Conservation (phyloP, 495 filamentous ascomycete species). For the Rhypophila decipiens region DNA sequence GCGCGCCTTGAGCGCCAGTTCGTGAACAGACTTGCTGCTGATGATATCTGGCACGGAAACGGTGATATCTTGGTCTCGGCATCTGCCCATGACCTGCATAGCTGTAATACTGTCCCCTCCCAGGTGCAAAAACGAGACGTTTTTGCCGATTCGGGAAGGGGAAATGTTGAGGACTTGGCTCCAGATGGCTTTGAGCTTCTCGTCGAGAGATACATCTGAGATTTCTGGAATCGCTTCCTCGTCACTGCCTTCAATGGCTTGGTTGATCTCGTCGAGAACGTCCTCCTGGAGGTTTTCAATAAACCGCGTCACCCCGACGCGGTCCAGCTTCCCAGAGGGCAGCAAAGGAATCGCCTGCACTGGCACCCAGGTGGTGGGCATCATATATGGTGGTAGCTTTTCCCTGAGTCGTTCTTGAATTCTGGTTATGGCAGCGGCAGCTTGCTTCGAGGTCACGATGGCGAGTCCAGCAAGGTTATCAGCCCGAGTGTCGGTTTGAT, state of each 20-base stretch:
- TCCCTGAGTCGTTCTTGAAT: slow-evolving; percentile 19
- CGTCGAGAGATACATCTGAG: not conserved
- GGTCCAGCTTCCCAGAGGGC: slow-evolving; percentile 51
- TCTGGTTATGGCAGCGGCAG: slow-evolving; percentile 10
- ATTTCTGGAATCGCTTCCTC: not conserved
- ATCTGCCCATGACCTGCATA: slow-evolving; percentile 24
- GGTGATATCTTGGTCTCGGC: slow-evolving; percentile 8
- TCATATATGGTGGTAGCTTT: slow-evolving; percentile 44
- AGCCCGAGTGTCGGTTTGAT: not conserved
- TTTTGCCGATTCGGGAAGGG: slow-evolving; percentile 24
- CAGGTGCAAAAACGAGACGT: slow-evolving; percentile 26
- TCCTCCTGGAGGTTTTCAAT: slow-evolving; percentile 11
- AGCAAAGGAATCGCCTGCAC: slow-evolving; percentile 43
- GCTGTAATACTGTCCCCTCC: slow-evolving; percentile 27
- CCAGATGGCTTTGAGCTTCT: slow-evolving; percentile 35
- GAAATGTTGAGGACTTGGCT: slow-evolving; percentile 48
- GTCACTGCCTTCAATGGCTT: not conserved
- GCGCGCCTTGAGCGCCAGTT: slow-evolving; percentile 13
- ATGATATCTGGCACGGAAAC: slow-evolving; percentile 16
- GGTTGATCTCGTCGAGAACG: slow-evolving; percentile 7
- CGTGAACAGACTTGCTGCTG: slow-evolving; percentile 13
- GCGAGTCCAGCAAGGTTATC: too few relatives aligned
- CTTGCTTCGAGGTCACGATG: slow-evolving; percentile 4
- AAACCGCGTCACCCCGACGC: slow-evolving; percentile 12
- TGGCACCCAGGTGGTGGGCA: slow-evolving; percentile 51